Conservation (phyloP, 1,284 basidiomycete species). For the Stygiomarasmius scandens region DNA sequence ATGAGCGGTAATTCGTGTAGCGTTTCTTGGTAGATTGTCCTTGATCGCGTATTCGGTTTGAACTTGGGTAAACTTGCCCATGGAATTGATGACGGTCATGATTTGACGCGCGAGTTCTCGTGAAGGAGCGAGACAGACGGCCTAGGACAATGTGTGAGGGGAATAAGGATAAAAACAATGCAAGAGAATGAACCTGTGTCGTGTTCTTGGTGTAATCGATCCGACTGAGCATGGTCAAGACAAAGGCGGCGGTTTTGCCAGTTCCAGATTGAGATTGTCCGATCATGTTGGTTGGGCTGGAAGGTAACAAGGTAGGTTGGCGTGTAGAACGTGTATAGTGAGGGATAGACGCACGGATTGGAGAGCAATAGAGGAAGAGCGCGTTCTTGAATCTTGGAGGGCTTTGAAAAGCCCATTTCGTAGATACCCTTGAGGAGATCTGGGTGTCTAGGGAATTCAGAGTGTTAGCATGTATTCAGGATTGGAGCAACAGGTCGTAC, state of each 20-base stretch:
- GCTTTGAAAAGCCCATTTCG: conserved; percentile 95
- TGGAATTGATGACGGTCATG: conserved; percentile 90
- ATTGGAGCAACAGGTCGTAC: conserved; percentile 50
- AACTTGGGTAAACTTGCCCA: conserved; percentile 94
- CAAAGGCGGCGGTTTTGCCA: conserved; percentile 98
- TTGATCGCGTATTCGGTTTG: conserved; percentile 96
- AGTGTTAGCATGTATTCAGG: background rate
- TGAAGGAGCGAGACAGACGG: conserved; percentile 91
- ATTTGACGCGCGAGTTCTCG: conserved; percentile 98
- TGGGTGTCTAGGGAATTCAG: conserved; percentile 58
- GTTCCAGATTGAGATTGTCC: conserved; percentile 99
- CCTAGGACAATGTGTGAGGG: conserved; percentile 46
- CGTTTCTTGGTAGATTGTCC: conserved; percentile 71
- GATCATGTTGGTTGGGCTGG: conserved; percentile 95
- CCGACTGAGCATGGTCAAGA: conserved; percentile 95
- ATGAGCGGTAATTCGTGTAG: conserved; percentile 82
- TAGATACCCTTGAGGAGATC: conserved; percentile 97
- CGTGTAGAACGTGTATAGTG: background rate
- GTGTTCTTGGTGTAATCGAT: conserved; percentile 85
- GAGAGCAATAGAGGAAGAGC: conserved; percentile 90
- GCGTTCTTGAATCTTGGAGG: conserved; percentile 98
- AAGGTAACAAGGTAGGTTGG: background rate
- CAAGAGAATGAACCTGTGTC: conserved; percentile 69
- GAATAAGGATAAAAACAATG: conserved; percentile 11
- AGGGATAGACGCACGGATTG: conserved; percentile 73